Base-by-base conservation (phyloP, 2,329 filamentous ascomycete genomes). In the Coniochaeta sp. region DNA sequence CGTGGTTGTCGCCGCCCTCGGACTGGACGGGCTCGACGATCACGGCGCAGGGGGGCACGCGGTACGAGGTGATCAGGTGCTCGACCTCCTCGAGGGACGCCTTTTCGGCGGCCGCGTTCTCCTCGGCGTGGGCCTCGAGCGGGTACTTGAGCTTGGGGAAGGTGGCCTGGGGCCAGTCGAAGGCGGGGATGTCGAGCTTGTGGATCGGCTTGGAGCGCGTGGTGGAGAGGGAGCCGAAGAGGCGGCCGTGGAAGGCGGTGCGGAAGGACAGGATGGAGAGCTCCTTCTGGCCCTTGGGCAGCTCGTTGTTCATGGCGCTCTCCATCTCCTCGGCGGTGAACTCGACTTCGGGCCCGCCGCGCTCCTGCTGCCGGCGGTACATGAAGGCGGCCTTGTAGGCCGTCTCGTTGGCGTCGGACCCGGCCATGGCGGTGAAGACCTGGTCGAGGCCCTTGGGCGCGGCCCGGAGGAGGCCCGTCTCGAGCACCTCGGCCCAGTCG, bases 381-480 rank as follows among this genome's bases (percentile, higher is more conserved):
- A 96, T 96, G 79, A 96, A 96, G 57, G 93, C 92, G 9, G 92
- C 92, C 79, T 96, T 96, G 84, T 91, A 96, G 50, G 93, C 93
- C 36, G 90, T 89, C 79, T 96, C 93, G 77, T 96, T 96, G 75
- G 92, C 92, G 70, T 96, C 92, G 22, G 91, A 96, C 63, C 92
- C 92, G 59, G 91, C 86, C 80, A 91, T 89, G 65, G 89, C 91
- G 19, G 92, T 96, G 78, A 96, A 96, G 67, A 96, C 91, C 75
- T 96, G 90, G 79, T 92, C 78, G 64, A 93, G 78, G 36, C 92
- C 92, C 72, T 88, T 89, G 62, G 92, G 93, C 0, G 92, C 91
- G 56, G 90, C 91, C 69, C 84, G 87, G 67, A 97, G 85, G 63
- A 96, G 85, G 67, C 92, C 91, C 2, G 87, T 85, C 75, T 89